Evolutionary conservation across 306 rosid species (phyloP), one percentile per base, ranked within the genome.

Genomic region (Vicia villosa): DNA sequence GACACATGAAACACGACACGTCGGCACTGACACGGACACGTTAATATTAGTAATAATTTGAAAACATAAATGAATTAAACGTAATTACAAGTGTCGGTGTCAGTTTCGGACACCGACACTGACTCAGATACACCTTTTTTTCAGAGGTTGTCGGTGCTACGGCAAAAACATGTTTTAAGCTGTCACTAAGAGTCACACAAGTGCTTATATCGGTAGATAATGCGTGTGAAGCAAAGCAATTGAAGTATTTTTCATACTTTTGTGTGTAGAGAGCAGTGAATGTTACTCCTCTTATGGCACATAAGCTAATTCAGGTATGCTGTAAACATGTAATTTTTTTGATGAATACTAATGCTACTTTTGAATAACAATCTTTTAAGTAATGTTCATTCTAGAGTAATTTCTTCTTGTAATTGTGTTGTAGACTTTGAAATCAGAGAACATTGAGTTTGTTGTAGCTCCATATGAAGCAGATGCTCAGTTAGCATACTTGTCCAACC

Each of bases 381-480:
- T 78, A 66, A 54, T 65, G 51, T 51, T 22, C 15, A 66, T 3
- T 38, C 14, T 30, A 4, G 64, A 28, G 21, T 75, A 70, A 79
- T 63, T 51, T 10, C 4, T 24, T 72, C 54, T 15, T 36, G 15
- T 43, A 32, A 73, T 79, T 66, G 22, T 60, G 45, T 79, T 78
- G 82, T 85, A 93, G 94, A 66, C 85, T 74, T 80, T 93, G 72
- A 88, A 87, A 78, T 86, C 84, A 41, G 96, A 90, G 77, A 85
- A 84, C 16, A 80, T 93, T 65, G 97, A 93, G 77, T 93, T 88
- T 59, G 96, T 93, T 57, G 98, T 93, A 72, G 94, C 98, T 71
- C 98, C 98, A 66, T 93, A 93, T 56, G 98, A 90, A 74, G 98
- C 96, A 36, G 98, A 93, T 90, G 97, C 98, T 57, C 97, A 93